phyloP scores from a whole-genome alignment of 2,329 filamentous ascomycete species.

The Pseudonectria foliicola region DNA sequence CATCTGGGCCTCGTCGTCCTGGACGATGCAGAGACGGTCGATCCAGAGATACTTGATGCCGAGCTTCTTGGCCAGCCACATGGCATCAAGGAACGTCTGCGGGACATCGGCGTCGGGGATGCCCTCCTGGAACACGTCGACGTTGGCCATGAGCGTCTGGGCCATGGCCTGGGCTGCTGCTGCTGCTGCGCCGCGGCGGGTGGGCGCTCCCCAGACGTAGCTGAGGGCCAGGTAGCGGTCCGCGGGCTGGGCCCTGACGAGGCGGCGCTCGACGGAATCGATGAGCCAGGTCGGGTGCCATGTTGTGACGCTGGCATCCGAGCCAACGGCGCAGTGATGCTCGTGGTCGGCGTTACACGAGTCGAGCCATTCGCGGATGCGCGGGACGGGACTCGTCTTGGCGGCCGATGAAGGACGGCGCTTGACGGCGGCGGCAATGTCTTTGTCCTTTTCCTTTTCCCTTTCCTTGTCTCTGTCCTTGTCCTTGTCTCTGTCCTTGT shows the following conservation, averaged over 20 bases:
- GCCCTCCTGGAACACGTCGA: constrained; percentile 28
- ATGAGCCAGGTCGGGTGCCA: constrained; percentile 36
- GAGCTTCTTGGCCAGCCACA: constrained; percentile 37
- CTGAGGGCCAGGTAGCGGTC: constrained; percentile 39
- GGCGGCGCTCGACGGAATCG: constrained; percentile 31
- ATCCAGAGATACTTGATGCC: constrained; percentile 39
- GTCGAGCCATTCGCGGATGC: constrained; percentile 37
- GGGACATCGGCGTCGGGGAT: constrained; percentile 33
- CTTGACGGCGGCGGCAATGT: constrained; percentile 9
- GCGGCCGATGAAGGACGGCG: constrained; percentile 26
- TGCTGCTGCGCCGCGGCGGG: constrained; percentile 12
- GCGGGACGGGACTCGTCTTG: constrained; percentile 29
- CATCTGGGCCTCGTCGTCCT: constrained; percentile 34
- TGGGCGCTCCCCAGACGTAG: constrained; percentile 34
- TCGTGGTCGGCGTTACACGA: constrained; percentile 35
- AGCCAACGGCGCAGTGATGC: constrained; percentile 30
- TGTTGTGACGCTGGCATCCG: constrained; percentile 19
- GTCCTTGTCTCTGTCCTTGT: constrained; percentile 10
- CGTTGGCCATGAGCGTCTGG: constrained; percentile 29
- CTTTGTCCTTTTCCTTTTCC: constrained; percentile 9
- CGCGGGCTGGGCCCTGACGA: constrained; percentile 31
- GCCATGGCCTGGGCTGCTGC: constrained; percentile 18
- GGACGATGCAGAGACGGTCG: constrained; percentile 38
- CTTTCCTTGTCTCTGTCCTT: constrained; percentile 17
- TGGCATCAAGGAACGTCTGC: constrained; percentile 36